Evolutionary conservation across 805 yeast genomes (phyloP).

Genomic region (Saccharomyces paradoxus): DNA sequence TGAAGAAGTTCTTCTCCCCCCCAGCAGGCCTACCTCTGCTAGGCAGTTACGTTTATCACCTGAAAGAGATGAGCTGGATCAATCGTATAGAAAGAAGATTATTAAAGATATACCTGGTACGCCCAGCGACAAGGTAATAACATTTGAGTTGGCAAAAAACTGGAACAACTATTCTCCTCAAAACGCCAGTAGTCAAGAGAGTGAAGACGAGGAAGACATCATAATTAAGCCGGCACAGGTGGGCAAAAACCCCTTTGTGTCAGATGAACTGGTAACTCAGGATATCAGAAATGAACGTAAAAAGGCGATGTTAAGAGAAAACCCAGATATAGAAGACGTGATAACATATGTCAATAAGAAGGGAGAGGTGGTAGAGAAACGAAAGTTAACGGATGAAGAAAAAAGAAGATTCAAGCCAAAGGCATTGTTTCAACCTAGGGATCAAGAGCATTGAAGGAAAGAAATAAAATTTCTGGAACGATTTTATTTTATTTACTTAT

Average conservation of each 20-base stretch:
- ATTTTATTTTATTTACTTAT: neutral
- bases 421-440: slow-evolving; percentile 18
- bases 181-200: slow-evolving; percentile 13
- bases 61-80: neutral
- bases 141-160: slow-evolving; percentile 25
- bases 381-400: slow-evolving; percentile 17
- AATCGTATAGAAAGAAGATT: neutral
- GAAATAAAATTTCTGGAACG: neutral
- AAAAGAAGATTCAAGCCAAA: slow-evolving; percentile 24
- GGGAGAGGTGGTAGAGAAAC: slow-evolving; percentile 26
- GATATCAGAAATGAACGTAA: slow-evolving; percentile 12
- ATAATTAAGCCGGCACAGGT: neutral
- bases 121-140: slow-evolving; percentile 31
- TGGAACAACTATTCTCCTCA: slow-evolving; percentile 28
- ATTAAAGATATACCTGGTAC: slow-evolving; percentile 26
- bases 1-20: slow-evolving; percentile 9
- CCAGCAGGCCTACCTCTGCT: slow-evolving; percentile 17
- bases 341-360: slow-evolving; percentile 30
- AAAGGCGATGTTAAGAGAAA: slow-evolving; percentile 9
- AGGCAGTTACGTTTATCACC: slow-evolving; percentile 7
- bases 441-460: neutral
- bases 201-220: slow-evolving; percentile 6
- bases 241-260: slow-evolving; percentile 15
- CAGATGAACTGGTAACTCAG: slow-evolving; percentile 4
- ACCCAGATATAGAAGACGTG: slow-evolving; percentile 18